These are phyloP conservation scores for Parietaria judaica DNA, from an alignment of 306 rosid species.

Conservation along the genomic window DNA sequence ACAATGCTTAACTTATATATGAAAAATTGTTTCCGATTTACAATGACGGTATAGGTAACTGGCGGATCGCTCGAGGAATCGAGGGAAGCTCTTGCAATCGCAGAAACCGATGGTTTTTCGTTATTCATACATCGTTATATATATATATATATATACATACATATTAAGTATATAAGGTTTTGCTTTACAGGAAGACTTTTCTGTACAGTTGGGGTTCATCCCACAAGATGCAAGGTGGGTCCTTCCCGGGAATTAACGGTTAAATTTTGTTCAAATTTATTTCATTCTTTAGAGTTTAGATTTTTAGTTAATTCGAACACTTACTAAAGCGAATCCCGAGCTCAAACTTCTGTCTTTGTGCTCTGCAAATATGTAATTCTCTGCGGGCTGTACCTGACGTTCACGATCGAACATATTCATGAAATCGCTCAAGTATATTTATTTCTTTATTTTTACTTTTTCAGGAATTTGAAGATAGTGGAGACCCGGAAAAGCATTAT, in stretches of 20 bases:
- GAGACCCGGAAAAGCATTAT: conserved; percentile 86
- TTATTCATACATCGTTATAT: neutral
- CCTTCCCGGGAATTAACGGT: conserved; percentile 13
- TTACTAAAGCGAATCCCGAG: too few species aligned
- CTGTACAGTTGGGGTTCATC: conserved; percentile 97
- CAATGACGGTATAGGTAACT: conserved; percentile 47
- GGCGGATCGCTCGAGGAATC: conserved; percentile 98
- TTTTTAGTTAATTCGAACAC: too few species aligned
- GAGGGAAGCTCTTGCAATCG: conserved; percentile 79
- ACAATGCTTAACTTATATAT: neutral
- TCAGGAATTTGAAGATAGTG: conserved; percentile 85
- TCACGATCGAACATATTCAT: too few species aligned
- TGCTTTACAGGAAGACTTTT: conserved; percentile 66
- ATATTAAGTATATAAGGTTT: neutral
- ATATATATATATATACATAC: too few species aligned
- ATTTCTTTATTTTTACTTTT: conserved; percentile 13
- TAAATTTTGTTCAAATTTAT: neutral
- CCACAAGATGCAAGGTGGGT: conserved; percentile 91
- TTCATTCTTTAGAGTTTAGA: neutral
- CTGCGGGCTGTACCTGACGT: too few species aligned
- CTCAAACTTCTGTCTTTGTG: too few species aligned
- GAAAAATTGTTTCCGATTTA: neutral
- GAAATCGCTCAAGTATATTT: neutral
- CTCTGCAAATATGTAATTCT: too few species aligned
- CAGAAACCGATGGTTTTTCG: conserved; percentile 73